Evolutionary conservation across 2,329 filamentous ascomycete genomes (phyloP).

Genomic region (Calonectria pauciramosa): DNA sequence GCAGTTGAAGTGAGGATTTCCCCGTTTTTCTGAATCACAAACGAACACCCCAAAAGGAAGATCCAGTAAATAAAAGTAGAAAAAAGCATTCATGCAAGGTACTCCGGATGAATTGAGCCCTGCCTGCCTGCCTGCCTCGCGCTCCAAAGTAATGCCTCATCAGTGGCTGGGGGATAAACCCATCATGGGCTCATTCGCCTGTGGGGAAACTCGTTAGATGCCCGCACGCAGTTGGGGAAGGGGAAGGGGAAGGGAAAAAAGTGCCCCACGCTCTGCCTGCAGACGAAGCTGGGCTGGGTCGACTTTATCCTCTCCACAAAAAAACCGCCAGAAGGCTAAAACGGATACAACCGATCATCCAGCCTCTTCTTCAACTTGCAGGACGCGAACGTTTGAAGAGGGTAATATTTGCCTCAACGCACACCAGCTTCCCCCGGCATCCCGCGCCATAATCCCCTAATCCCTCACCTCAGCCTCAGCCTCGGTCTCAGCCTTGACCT

Average conservation of each 20-base stretch:
- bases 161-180: constrained; percentile 4
- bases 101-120: neutral
- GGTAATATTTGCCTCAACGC: neutral
- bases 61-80: neutral
- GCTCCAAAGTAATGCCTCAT: constrained; percentile 18
- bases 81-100: neutral
- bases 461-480: neutral
- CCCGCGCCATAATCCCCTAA: constrained; percentile 1
- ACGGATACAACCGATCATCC: neutral
- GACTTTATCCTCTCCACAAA: constrained; percentile 6
- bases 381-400: neutral
- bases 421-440: neutral
- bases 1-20: no score
- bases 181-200: constrained; percentile 13
- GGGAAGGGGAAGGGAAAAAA: neutral
- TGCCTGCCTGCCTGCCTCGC: neutral
- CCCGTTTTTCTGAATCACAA: no score
- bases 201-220: neutral
- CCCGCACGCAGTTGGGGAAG: neutral
- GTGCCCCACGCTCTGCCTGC: constrained; percentile 19
- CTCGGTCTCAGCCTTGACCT: neutral
- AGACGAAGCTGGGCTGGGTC: neutral
- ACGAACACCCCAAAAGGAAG: neutral
- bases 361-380: constrained; percentile 4
- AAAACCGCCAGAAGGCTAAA: constrained; percentile 3